Conservation (phyloP, 306 rosid genomes). For the Betula pendula region DNA sequence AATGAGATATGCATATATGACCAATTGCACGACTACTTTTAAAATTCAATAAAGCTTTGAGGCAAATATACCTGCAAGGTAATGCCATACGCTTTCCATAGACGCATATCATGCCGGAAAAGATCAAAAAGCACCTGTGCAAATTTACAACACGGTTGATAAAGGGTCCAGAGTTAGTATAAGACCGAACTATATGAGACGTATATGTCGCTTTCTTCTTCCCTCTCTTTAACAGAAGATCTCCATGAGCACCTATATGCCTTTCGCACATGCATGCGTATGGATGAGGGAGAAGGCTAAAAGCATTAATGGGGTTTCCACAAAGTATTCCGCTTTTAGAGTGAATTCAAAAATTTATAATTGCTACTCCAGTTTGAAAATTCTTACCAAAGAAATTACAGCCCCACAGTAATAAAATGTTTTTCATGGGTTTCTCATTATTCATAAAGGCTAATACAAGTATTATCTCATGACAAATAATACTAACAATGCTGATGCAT, state of each 20-base stretch:
- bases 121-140: constrained; percentile 87
- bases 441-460: neutral
- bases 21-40: constrained; percentile 12
- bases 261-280: neutral
- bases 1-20: neutral
- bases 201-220: neutral
- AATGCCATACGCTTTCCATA: constrained; percentile 81
- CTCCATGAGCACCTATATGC: neutral
- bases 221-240: neutral
- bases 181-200: neutral
- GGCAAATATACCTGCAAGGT: constrained; percentile 68
- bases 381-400: neutral
- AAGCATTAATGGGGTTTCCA: neutral
- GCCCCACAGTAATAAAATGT: neutral
- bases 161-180: constrained; percentile 16
- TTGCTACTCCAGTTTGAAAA: neutral
- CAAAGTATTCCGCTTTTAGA: neutral
- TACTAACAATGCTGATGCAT: neutral
- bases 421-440: neutral
- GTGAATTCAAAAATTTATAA: neutral
- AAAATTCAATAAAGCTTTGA: constrained; percentile 3
- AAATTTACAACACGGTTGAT: constrained; percentile 22
- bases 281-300: neutral
- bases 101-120: constrained; percentile 69
- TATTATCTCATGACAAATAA: neutral